Evolutionary conservation across 331 rosid genomes (phyloP), one percentile per base, ranked within the genome.

Genomic region (Prunus yedoensis): DNA sequence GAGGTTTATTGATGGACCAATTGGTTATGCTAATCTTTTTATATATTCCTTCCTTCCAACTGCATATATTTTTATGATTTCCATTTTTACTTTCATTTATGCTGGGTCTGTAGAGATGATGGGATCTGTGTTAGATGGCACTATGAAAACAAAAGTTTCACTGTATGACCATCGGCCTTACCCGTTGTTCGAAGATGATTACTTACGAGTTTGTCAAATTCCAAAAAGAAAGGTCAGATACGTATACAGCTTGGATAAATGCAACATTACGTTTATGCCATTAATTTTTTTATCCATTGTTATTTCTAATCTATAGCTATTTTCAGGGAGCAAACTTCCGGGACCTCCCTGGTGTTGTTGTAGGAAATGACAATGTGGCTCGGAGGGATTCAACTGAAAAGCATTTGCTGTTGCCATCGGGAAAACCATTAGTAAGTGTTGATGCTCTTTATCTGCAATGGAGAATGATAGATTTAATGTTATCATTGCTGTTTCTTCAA

Each of bases 291-390:
- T 80, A 57, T 53, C 57, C 77, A 67, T 70, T 45, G 58, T 38
- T 82, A 60, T 71, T 79, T 63, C 74, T 76, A 65, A 74, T 83
- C 46, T 59, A 41, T 51, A 70, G 65, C 49, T 61, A 74, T 84
- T 71, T 74, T 38, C 75, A 94, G 99, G 99, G 99, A 62, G 99
- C 97, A 28, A 94, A 91, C 82, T 94, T 94, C 78, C 89, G 97
- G 67, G 93, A 94, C 83, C 89, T 94, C 11, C 99, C 99, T 51
- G 99, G 97, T 77, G 73, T 94, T 64, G 45, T 90, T 80, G 99
- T 94, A 28, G 97, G 98, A 79, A 59, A 28, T 74, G 88, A 94
- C 80, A 94, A 94, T 86, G 97, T 90, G 79, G 97, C 58, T 78
- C 87, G 96, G 74, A 85, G 90, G 70, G 93, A 85, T 49, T 76